Conservation (phyloP, 345 rosid genomes). For the Microthlaspi erraticum region DNA sequence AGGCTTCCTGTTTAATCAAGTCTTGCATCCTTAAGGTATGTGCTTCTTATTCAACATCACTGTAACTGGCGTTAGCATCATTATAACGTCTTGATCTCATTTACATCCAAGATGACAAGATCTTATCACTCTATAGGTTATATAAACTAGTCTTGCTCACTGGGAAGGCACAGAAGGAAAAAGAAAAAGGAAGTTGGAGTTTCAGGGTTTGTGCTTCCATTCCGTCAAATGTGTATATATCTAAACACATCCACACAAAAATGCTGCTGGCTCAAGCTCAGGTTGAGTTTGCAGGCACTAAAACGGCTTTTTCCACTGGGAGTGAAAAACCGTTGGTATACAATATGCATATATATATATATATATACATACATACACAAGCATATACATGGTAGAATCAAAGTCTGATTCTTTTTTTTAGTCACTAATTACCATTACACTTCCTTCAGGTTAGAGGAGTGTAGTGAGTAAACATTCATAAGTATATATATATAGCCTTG, state of each 20-base stretch:
- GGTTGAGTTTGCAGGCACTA: slow-evolving; percentile 36
- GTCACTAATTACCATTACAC: slow-evolving; percentile 34
- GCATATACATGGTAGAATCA: slow-evolving; percentile 47
- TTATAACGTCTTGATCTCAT: neutral
- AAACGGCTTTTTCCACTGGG: slow-evolving; percentile 16
- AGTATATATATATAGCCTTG: slow-evolving; percentile 36
- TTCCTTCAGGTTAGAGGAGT: slow-evolving; percentile 40
- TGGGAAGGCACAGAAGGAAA: slow-evolving; percentile 32
- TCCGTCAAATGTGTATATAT: slow-evolving; percentile 42
- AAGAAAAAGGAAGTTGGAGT: slow-evolving; percentile 32
- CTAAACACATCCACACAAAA: slow-evolving; percentile 25
- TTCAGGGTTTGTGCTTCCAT: slow-evolving; percentile 38
- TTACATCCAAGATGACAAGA: neutral
- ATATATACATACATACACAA: slow-evolving; percentile 35
- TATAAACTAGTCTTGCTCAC: slow-evolving; percentile 38
- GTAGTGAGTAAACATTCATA: slow-evolving; percentile 38
- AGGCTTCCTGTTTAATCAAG: slow-evolving; percentile 43
- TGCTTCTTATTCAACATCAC: neutral
- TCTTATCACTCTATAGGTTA: slow-evolving; percentile 23
- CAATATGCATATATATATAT: slow-evolving; percentile 32
- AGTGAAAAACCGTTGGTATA: slow-evolving; percentile 27
- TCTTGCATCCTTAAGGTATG: slow-evolving; percentile 43
- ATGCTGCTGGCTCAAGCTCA: slow-evolving; percentile 31
- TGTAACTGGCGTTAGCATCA: neutral
- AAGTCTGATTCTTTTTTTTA: slow-evolving; percentile 43